Evolutionary conservation across 176 grass and related monocot species (phyloP).

Genomic region (Typha latifolia): DNA sequence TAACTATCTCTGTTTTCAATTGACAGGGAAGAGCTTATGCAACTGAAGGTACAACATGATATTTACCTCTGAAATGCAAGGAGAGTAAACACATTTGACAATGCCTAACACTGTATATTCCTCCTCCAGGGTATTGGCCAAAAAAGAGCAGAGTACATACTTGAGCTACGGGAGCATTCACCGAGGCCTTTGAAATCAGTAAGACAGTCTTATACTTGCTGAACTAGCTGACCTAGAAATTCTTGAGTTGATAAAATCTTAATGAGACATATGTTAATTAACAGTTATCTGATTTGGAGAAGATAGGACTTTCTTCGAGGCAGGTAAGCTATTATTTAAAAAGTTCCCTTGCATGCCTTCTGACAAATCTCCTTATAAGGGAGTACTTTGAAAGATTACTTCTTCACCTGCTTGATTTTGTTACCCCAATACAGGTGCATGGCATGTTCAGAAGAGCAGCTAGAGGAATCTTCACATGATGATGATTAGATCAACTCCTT

Average conservation of each 20-base stretch:
- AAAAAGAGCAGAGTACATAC: slow-evolving; percentile 81
- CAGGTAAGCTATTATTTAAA: slow-evolving; percentile 36
- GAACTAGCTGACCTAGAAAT: background rate
- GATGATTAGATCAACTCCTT: background rate
- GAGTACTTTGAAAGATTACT: no score
- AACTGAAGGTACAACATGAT: slow-evolving; percentile 49
- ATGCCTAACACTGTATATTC: background rate
- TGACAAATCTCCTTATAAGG: no score
- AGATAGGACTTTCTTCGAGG: slow-evolving; percentile 71
- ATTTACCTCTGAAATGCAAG: background rate
- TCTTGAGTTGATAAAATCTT: slow-evolving; percentile 6
- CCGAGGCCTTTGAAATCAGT: slow-evolving; percentile 74
- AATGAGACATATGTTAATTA: slow-evolving; percentile 15
- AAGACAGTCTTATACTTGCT: slow-evolving; percentile 18
- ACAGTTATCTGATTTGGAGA: slow-evolving; percentile 74
- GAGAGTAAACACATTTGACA: background rate
- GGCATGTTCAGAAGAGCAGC: slow-evolving; percentile 48
- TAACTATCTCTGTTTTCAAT: slow-evolving; percentile 18
- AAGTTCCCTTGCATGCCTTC: background rate
- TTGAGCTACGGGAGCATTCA: slow-evolving; percentile 63
- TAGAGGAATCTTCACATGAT: slow-evolving; percentile 50
- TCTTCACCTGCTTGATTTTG: background rate
- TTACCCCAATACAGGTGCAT: slow-evolving; percentile 32
- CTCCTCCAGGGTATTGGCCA: slow-evolving; percentile 66
- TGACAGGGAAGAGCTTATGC: slow-evolving; percentile 78